Base-by-base conservation (phyloP, 441 rosid genomes). In the Lepidium campestre region DNA sequence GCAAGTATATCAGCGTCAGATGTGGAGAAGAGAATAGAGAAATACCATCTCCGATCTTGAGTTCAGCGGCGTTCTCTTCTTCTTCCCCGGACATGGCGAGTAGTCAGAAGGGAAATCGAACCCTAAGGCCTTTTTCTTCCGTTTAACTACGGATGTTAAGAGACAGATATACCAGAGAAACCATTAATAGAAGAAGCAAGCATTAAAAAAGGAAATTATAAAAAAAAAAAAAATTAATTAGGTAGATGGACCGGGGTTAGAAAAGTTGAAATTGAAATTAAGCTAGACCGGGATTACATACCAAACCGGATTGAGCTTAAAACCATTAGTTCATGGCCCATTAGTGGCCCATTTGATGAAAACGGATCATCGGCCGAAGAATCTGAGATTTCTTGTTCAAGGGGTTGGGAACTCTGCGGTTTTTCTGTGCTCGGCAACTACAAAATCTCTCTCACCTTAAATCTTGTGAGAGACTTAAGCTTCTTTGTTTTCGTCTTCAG, bases 31-130 rank as follows among this genome's bases (percentile, higher is more conserved):
- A 18, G 25, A 45, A 20, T 6, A 53, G 31, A 20, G 15, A 32
- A 2, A 36, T 81, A 89, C 98, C 98, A 11, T 90, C 98, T 71
- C 98, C 98, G 58, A 93, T 93, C 82, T 93, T 93, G 83, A 93
- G 96, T 75, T 93, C 96, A 5, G 98, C 85, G 35, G 98, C 97
- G 61, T 93, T 90, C 68, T 93, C 98, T 82, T 93, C 97, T 77
- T 93, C 98, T 81, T 90, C 97, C 45, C 90, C 95, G 4, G 98
- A 88, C 98, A 93, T 90, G 3, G 69, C 73, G 62, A 67, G 17
- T 20, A 42, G 9, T 2, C 50, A 27, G 13, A 45, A 60, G 27
- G 10, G 3, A 50, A 3, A 42, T 50, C 54, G 44, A 73, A 45
- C 47, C 62, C 71, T 57, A 32, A 9, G 6, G 3, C 23, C 3